Evolutionary conservation across 208 protist species (phyloP).

Genomic region (Leishmania gerbilli): DNA sequence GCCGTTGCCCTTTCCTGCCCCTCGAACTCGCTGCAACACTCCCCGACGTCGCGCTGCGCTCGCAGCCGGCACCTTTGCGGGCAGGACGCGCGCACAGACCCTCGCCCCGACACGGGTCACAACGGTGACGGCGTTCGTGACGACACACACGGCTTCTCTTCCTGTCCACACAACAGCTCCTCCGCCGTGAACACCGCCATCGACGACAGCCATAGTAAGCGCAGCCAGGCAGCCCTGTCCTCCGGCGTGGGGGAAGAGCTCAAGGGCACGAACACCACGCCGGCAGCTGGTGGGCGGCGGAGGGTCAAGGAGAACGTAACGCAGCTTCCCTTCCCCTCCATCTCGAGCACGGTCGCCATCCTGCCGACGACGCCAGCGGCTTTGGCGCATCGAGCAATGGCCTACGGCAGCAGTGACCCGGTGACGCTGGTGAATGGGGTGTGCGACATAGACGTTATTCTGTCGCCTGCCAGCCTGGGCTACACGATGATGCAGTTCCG

Average conservation of each 20-base stretch:
- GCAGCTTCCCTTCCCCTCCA: background rate
- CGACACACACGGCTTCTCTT: slow-evolving; percentile 16
- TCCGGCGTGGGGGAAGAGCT: slow-evolving; percentile 8
- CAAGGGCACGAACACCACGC: background rate
- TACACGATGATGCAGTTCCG: slow-evolving; percentile 84
- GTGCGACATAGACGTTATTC: slow-evolving; percentile 82
- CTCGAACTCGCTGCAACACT: slow-evolving; percentile 9
- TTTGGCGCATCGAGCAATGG: slow-evolving; percentile 54
- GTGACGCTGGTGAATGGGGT: slow-evolving; percentile 56
- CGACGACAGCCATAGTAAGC: slow-evolving; percentile 17
- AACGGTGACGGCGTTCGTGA: slow-evolving; percentile 16
- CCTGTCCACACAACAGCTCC: slow-evolving; percentile 24
- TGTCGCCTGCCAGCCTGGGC: slow-evolving; percentile 67
- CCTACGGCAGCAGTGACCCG: slow-evolving; percentile 48
- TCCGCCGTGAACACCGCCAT: slow-evolving; percentile 24
- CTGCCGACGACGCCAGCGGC: slow-evolving; percentile 4
- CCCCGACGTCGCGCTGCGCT: slow-evolving; percentile 3
- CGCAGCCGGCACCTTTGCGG: slow-evolving; percentile 5
- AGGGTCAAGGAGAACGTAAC: background rate
- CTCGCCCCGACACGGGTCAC: slow-evolving; percentile 1
- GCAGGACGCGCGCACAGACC: slow-evolving; percentile 2
- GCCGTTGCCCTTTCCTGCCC: slow-evolving; percentile 1
- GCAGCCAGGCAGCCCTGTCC: slow-evolving; percentile 11
- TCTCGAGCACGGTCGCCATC: background rate
- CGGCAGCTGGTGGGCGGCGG: background rate